A percentile compares a stretch with the other conserved stretches of the same genome.
Evolutionary conservation across 179 eudicot genomes (phyloP).

Genomic region (Beta macrorhiza): DNA sequence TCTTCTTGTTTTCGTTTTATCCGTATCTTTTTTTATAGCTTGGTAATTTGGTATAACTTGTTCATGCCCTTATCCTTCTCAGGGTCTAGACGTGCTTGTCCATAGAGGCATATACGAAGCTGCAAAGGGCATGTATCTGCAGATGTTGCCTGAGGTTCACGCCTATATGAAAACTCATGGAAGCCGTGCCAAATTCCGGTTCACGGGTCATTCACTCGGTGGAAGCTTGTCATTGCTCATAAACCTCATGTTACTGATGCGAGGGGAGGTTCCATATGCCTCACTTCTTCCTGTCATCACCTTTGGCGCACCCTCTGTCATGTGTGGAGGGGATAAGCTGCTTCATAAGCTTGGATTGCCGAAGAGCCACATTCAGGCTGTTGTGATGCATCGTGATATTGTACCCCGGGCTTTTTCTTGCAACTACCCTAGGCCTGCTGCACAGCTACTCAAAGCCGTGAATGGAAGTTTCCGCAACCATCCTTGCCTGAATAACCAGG

Average conservation of each 20-base stretch:
- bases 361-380: slow-evolving; percentile 68
- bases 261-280: slow-evolving; percentile 75
- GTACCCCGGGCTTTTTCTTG: slow-evolving; percentile 98
- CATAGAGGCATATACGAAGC: slow-evolving; percentile 98
- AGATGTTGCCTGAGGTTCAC: slow-evolving; percentile 83
- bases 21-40: not conserved
- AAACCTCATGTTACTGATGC: slow-evolving; percentile 81
- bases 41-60: not conserved
- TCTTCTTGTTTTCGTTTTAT: no score
- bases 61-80: not conserved
- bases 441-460: slow-evolving; percentile 85
- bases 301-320: slow-evolving; percentile 80
- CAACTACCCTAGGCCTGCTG: slow-evolving; percentile 85
- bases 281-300: slow-evolving; percentile 88
- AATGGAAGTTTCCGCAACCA: slow-evolving; percentile 81
- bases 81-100: slow-evolving; percentile 86
- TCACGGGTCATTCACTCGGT: slow-evolving; percentile 97
- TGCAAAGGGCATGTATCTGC: slow-evolving; percentile 93
- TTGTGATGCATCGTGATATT: slow-evolving; percentile 92
- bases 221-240: slow-evolving; percentile 87
- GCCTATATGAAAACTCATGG: slow-evolving; percentile 66
- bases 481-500: slow-evolving; percentile 86
- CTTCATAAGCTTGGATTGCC: slow-evolving; percentile 71
- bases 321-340: slow-evolving; percentile 91
- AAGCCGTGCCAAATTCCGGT: slow-evolving; percentile 69